Evolutionary conservation across 106 monocot genomes (phyloP).

Genomic region (Posidonia australis): DNA sequence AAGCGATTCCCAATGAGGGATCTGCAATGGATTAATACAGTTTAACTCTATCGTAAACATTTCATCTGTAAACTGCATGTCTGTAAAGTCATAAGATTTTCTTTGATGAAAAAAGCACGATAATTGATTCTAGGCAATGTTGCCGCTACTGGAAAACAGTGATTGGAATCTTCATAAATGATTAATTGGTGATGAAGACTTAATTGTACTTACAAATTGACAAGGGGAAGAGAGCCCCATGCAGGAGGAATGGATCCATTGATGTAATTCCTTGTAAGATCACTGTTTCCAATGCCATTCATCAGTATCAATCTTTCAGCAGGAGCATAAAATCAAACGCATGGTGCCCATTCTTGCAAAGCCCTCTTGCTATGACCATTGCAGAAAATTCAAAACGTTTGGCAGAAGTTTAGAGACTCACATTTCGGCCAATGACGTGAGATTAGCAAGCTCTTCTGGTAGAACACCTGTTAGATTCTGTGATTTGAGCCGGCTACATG

Average conservation of each 20-base stretch:
- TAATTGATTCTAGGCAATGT: not conserved
- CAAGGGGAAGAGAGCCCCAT: conserved; percentile 4
- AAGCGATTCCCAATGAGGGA: conserved; percentile 12
- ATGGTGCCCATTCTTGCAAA: too few species aligned
- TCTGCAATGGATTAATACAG: not conserved
- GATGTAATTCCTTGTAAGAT: conserved; percentile 20
- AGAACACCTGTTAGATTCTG: conserved; percentile 22
- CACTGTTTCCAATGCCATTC: conserved; percentile 6
- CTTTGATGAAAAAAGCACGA: not conserved
- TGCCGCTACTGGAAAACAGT: not conserved
- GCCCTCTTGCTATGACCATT: too few species aligned
- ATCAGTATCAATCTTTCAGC: not conserved
- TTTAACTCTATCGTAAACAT: not conserved
- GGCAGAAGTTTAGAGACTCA: too few species aligned
- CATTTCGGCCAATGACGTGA: conserved; percentile 8
- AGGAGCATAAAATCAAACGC: not conserved
- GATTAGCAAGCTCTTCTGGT: conserved; percentile 18
- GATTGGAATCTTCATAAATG: not conserved
- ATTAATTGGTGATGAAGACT: not conserved
- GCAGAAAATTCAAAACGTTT: not conserved
- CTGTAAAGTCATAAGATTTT: too few species aligned
- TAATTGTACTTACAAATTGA: not conserved
- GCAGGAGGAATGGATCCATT: conserved; percentile 7
- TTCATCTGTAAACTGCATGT: not conserved
- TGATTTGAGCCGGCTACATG: conserved; percentile 8